These are phyloP conservation scores for Fusarium sp. DNA, from an alignment of 2,329 filamentous ascomycete genomes.

Conservation along the genomic window DNA sequence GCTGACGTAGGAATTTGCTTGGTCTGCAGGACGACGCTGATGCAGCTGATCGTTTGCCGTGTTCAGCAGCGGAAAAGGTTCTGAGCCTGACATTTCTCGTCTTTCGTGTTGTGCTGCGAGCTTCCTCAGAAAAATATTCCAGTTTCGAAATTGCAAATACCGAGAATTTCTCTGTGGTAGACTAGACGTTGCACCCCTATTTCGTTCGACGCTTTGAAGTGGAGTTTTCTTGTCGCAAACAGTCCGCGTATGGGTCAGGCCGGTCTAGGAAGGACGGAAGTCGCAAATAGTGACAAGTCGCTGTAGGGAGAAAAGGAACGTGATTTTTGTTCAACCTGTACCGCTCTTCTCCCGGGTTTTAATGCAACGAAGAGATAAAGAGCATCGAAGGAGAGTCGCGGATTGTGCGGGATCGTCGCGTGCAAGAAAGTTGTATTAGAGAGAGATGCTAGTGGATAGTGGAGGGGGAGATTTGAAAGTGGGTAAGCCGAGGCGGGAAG, in stretches of 20 bases:
- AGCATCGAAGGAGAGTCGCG: constrained; percentile 9
- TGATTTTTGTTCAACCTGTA: not conserved
- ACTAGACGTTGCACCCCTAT: constrained; percentile 31
- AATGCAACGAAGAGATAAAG: not conserved
- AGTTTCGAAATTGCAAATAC: not conserved
- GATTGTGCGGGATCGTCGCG: constrained; percentile 39
- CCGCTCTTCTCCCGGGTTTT: not conserved
- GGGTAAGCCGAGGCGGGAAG: constrained; percentile 33
- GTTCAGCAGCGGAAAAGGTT: constrained; percentile 68
- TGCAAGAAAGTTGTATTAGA: constrained; percentile 33
- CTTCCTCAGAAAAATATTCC: not conserved
- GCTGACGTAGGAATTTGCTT: constrained; percentile 41
- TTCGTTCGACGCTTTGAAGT: constrained; percentile 19
- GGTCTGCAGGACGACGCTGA: constrained; percentile 49
- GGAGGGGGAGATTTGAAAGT: constrained; percentile 13
- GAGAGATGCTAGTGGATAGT: constrained; percentile 28
- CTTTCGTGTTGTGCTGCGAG: not conserved
- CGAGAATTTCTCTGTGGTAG: constrained; percentile 8
- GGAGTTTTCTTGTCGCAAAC: constrained; percentile 23
- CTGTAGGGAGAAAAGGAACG: constrained; percentile 13
- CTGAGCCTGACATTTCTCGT: constrained; percentile 58
- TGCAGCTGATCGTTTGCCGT: constrained; percentile 62
- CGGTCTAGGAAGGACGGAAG: not conserved
- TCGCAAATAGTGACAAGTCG: not conserved
- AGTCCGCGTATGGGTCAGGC: not conserved